Base-by-base conservation (phyloP, 2,329 filamentous ascomycete genomes). In the Intubia oerlemansii region DNA sequence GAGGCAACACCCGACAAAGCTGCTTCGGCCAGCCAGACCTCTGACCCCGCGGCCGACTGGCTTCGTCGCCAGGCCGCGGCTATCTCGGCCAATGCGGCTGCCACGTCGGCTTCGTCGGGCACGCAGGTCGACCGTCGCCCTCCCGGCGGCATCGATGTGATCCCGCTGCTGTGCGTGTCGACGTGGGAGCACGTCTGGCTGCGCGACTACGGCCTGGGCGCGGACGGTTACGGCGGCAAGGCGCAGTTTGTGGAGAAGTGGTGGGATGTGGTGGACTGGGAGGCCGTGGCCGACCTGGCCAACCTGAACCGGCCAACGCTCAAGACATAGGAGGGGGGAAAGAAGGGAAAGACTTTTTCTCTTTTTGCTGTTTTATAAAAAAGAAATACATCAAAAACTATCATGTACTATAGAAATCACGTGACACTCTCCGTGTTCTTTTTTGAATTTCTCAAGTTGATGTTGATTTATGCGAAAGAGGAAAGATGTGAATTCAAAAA, bases 121-220 rank as follows among this genome's bases (percentile, higher is more conserved):
- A 13, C 15, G 24, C 22, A 30, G 7, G 17, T n/a, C 30, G 28
- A 47, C 27, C 44, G 48, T 31, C 49, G 62, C 34, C 62, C 69
- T 5, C 70, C 75, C 2, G 76, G 75, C 22, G 73, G 72, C 33
- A 62, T 68, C 37, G 62, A 75, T 27, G 50, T 84, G 19, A 59
- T 69, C 32, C 84, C 85, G 10, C 59, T 95, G 35, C 56, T 98
- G 41, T 93, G 85, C 47, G 64, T 95, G 34, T 95, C 82, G 54
- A 92, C 82, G 5, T 98, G 88, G 88, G 75, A 95, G 57, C 88
- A 95, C 52, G 73, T 76, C 7, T 98, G 78, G 68, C 54, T 95
- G 48, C 64, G 66, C 31, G 82, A 95, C 49, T 93, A 78, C 50
- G 66, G 66, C 29, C 46, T 70, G 17, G 58, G 59, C 8, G 48